phyloP scores from a whole-genome alignment of 2,329 filamentous ascomycete species.

The Phaeosphaeriaceae sp. region DNA sequence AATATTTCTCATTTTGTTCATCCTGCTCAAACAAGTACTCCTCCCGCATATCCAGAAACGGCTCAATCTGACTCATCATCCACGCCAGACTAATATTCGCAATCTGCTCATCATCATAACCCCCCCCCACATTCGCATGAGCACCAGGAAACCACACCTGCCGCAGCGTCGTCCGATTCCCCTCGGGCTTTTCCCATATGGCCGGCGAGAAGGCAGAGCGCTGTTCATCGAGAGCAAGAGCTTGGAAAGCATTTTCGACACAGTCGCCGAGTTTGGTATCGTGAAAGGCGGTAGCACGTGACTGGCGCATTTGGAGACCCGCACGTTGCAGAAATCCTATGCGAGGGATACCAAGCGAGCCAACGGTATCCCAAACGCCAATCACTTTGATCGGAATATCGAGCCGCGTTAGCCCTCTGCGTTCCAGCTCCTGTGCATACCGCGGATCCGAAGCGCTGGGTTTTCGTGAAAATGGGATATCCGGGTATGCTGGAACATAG shows the following conservation, averaged over 20 bases:
- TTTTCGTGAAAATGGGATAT: constrained; percentile 56
- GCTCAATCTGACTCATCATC: constrained; percentile 62
- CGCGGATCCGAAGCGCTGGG: constrained; percentile 51
- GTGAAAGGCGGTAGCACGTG: constrained; percentile 53
- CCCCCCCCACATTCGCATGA: constrained; percentile 61
- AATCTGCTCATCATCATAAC: constrained; percentile 52
- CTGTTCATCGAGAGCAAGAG: constrained; percentile 61
- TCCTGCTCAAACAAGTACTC: constrained; percentile 57
- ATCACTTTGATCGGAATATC: constrained; percentile 52
- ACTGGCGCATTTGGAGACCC: constrained; percentile 44
- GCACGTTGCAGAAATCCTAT: constrained; percentile 49
- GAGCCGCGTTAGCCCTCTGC: constrained; percentile 40
- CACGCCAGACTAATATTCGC: constrained; percentile 62
- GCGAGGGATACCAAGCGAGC: constrained; percentile 54
- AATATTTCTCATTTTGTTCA: constrained; percentile 53
- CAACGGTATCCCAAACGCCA: constrained; percentile 59
- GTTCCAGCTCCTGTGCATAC: constrained; percentile 52
- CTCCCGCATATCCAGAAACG: constrained; percentile 55
- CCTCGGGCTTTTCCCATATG: constrained; percentile 58
- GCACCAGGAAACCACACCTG: constrained; percentile 64
- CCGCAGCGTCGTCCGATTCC: constrained; percentile 54
- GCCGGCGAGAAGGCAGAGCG: constrained; percentile 59
- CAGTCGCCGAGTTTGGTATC: constrained; percentile 53
- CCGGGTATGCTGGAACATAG: constrained; percentile 54
- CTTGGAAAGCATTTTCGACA: constrained; percentile 63